Conservation (phyloP, 192 early-diverging fungal species). For the Coemansia sp. region DNA sequence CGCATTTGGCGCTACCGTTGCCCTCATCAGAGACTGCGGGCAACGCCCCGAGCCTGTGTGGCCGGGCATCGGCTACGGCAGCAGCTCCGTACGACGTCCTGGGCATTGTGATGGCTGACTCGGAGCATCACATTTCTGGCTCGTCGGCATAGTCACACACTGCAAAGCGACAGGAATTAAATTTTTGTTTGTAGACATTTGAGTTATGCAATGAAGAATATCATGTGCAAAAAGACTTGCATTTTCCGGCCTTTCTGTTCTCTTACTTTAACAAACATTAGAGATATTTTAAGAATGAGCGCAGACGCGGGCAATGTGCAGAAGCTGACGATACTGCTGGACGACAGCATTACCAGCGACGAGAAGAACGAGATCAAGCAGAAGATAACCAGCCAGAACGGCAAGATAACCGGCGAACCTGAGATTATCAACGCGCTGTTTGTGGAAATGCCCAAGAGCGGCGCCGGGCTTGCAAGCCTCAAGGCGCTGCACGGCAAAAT, state of each 20-base stretch:
- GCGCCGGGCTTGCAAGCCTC: neutral
- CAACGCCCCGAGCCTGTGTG: slow-evolving; percentile 32
- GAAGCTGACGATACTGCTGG: neutral
- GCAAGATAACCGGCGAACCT: neutral
- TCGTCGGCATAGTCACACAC: slow-evolving; percentile 23
- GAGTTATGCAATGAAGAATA: neutral
- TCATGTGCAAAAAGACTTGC: neutral
- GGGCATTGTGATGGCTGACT: slow-evolving; percentile 49
- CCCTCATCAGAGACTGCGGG: slow-evolving; percentile 29
- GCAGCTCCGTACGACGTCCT: slow-evolving; percentile 46
- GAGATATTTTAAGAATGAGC: slow-evolving; percentile 7
- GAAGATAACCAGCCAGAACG: slow-evolving; percentile 4
- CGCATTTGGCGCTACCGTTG: slow-evolving; percentile 47
- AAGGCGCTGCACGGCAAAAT: slow-evolving; percentile 6
- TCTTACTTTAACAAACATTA: neutral
- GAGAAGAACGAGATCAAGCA: slow-evolving; percentile 3
- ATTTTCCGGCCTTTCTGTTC: neutral
- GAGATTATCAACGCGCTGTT: slow-evolving; percentile 11
- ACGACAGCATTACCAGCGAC: neutral
- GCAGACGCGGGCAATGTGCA: neutral
- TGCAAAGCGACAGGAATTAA: neutral
- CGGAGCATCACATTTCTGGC: slow-evolving; percentile 39
- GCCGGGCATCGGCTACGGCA: slow-evolving; percentile 27
- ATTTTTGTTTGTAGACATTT: slow-evolving; percentile 6
- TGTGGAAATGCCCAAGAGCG: slow-evolving; percentile 15